These are phyloP conservation scores for Aureobasidium sp. DNA, from an alignment of 2,329 filamentous ascomycete species.

Conservation along the genomic window DNA sequence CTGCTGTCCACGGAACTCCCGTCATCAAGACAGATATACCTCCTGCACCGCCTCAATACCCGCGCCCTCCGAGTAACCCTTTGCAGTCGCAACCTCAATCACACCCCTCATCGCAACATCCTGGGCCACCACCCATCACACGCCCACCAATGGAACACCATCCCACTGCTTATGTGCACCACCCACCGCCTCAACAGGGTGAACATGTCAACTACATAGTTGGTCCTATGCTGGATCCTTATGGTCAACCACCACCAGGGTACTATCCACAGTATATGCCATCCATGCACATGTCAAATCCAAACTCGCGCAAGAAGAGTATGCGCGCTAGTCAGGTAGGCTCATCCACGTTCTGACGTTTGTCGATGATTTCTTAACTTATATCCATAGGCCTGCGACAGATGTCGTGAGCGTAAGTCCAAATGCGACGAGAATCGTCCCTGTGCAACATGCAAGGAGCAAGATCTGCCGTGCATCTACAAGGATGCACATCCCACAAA, in stretches of 20 bases:
- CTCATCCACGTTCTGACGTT: constrained; percentile 3
- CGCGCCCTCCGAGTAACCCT: constrained; percentile 20
- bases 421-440: constrained; percentile 86
- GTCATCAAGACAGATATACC: constrained; percentile 22
- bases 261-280: constrained; percentile 13
- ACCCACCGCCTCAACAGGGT: background rate
- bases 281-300: constrained; percentile 4
- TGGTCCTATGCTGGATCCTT: constrained; percentile 22
- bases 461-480: constrained; percentile 76
- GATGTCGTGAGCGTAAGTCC: constrained; percentile 78
- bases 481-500: constrained; percentile 77
- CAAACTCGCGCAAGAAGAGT: constrained; percentile 15
- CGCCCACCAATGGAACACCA: constrained; percentile 18
- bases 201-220: constrained; percentile 8
- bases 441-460: constrained; percentile 81
- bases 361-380: constrained; percentile 14
- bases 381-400: constrained; percentile 69
- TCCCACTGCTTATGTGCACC: background rate
- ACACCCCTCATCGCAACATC: background rate
- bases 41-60: constrained; percentile 18
- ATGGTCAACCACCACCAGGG: constrained; percentile 23
- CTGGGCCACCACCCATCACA: constrained; percentile 1
- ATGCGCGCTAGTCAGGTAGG: constrained; percentile 16
- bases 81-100: background rate
- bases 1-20: constrained; percentile 32